Evolutionary conservation across 306 rosid species (phyloP).

Genomic region (Begonia fuchsioides): DNA sequence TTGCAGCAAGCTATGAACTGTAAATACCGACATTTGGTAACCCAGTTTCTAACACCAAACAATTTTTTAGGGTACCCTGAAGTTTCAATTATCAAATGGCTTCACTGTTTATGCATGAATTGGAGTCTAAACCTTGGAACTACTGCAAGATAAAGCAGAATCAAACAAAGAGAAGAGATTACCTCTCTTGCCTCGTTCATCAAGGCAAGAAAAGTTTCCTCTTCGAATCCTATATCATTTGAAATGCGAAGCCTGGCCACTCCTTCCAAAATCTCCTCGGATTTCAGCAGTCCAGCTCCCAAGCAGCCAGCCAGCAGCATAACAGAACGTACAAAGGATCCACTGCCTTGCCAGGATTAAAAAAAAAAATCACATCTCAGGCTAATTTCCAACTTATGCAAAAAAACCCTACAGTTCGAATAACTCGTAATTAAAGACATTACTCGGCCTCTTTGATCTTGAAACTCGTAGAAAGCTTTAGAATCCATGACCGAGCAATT

Average conservation of each 20-base stretch:
- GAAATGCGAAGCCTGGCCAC: slow-evolving; percentile 70
- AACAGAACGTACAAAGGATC: slow-evolving; percentile 77
- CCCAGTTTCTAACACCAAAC: too few species aligned
- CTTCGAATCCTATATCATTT: slow-evolving; percentile 77
- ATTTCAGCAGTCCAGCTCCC: slow-evolving; percentile 90
- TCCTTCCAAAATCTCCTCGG: slow-evolving; percentile 90
- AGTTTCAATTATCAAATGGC: too few species aligned
- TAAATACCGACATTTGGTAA: too few species aligned
- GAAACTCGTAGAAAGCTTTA: slow-evolving; percentile 61
- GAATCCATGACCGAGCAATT: slow-evolving; percentile 50
- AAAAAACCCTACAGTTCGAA: background rate
- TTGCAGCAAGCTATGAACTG: too few species aligned
- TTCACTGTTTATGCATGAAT: too few species aligned
- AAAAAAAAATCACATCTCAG: slow-evolving; percentile 12
- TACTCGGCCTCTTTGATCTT: slow-evolving; percentile 61
- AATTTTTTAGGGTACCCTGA: too few species aligned
- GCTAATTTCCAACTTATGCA: background rate
- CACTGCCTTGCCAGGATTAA: slow-evolving; percentile 60
- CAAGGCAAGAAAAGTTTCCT: slow-evolving; percentile 64
- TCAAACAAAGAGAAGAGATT: background rate
- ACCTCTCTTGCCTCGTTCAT: slow-evolving; percentile 88
- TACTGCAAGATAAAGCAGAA: background rate
- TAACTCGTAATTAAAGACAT: background rate
- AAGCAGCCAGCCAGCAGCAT: slow-evolving; percentile 85
- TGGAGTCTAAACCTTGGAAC: background rate